Evolutionary conservation across 2,329 filamentous ascomycete genomes (phyloP).

Genomic region (Phaeosphaeriaceae sp.): DNA sequence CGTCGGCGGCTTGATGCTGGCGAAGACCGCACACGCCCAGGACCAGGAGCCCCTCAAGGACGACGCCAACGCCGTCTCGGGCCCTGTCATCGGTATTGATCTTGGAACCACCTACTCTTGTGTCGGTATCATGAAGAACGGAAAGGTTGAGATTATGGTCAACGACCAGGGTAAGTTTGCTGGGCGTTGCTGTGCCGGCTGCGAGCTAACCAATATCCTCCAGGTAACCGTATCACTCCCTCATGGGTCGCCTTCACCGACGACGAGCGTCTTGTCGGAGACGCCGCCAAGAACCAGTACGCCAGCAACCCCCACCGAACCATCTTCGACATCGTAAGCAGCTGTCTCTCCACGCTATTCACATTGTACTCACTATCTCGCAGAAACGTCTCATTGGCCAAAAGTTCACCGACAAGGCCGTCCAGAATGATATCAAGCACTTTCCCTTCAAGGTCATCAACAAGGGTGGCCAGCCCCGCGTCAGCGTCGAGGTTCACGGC

Average conservation of each 20-base stretch:
- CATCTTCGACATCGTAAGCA: constrained; percentile 53
- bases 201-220: constrained; percentile 30
- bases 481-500: constrained; percentile 75
- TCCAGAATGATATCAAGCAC: constrained; percentile 95
- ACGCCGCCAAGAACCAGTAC: constrained; percentile 67
- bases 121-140: constrained; percentile 72
- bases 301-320: constrained; percentile 59
- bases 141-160: constrained; percentile 53
- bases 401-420: constrained; percentile 66
- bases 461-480: constrained; percentile 88
- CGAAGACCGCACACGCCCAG: constrained; percentile 75
- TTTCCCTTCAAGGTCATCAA: constrained; percentile 94
- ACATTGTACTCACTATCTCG: constrained; percentile 36
- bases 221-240: constrained; percentile 53
- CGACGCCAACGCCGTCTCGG: constrained; percentile 61
- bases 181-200: not conserved
- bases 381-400: constrained; percentile 61
- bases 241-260: constrained; percentile 97
- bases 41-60: constrained; percentile 70
- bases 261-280: constrained; percentile 94
- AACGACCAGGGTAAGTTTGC: constrained; percentile 50
- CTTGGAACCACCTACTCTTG: constrained; percentile 94
- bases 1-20: constrained; percentile 81
- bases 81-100: constrained; percentile 77
- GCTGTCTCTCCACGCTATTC: not conserved